Evolutionary conservation across 2,329 filamentous ascomycete genomes (phyloP), one percentile per base, ranked within the genome.

Genomic region (Leptosphaerulina australis): DNA sequence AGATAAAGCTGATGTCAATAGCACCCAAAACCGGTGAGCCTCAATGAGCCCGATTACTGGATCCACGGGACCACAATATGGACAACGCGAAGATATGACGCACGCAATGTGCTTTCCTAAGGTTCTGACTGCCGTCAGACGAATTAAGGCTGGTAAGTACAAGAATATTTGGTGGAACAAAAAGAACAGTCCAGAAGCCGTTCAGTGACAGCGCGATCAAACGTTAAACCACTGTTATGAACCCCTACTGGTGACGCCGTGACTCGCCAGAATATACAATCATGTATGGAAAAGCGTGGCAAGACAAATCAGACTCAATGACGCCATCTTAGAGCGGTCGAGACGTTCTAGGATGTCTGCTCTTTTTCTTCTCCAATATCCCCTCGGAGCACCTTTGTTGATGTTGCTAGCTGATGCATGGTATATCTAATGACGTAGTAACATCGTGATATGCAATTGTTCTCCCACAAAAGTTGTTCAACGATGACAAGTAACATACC

Each of bases 361-460:
- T 30, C 24, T 20, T 35, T 28, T 9, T 12, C n/a, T 21, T n/a
- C 24, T 30, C 4, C 1, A 14, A 31, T 9, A 5, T 4, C 3
- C 26, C 28, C 12, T 14, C 8, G 3, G 14, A 22, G 18, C 28
- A 35, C n/a, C 11, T 24, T 24, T 40, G 14, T 26, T 4, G 22
- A 38, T 37, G 15, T 41, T 25, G 34, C 40, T 15, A 28, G 45
- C 37, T 39, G 21, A 55, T 44, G 44, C 40, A 50, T 51, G 52
- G 56, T 47, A 45, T 33, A 29, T 17, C n/a, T 15, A 15, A 57
- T 63, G 59, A 63, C 60, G 58, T 55, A 55, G 20, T 11, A 33
- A 4, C 26, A 41, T 30, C 18, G 22, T 28, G 31, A 41, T 30
- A 30, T 22, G 46, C 44, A 44, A 17, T 18, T 41, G 12, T 17